Conservation (phyloP, 2,329 filamentous ascomycete species). For the Pleomassaria siparia region DNA sequence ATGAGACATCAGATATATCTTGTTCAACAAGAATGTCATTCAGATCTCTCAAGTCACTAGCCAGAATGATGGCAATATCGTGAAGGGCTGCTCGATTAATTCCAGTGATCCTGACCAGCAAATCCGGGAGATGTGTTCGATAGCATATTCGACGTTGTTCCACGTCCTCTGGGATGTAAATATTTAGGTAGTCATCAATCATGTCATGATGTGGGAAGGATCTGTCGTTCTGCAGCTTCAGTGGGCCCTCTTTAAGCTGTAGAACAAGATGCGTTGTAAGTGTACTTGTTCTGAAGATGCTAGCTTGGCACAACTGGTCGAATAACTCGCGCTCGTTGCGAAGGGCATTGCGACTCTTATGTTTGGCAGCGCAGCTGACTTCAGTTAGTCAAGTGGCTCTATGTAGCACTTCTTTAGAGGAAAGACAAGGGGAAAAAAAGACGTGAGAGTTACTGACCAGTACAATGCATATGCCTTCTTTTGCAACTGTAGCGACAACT, state of each 20-base stretch:
- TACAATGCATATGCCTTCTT: too few species aligned
- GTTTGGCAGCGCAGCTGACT: conserved; percentile 23
- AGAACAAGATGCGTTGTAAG: conserved; percentile 18
- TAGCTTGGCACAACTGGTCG: conserved; percentile 8
- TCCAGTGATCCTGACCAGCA: conserved; percentile 12
- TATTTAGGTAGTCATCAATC: conserved; percentile 7
- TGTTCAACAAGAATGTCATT: conserved; percentile 17
- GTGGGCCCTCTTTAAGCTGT: not conserved
- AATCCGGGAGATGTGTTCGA: conserved; percentile 17
- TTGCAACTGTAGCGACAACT: too few species aligned
- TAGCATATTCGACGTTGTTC: conserved; percentile 15
- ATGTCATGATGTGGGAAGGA: conserved; percentile 16
- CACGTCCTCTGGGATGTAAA: conserved; percentile 17
- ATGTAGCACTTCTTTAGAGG: too few species aligned
- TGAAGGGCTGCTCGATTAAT: conserved; percentile 5
- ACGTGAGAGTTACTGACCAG: too few species aligned
- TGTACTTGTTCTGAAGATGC: conserved; percentile 10
- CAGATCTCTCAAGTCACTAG: conserved; percentile 3
- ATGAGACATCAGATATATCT: conserved; percentile 18
- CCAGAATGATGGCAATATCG: conserved; percentile 16
- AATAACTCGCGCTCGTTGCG: conserved; percentile 13
- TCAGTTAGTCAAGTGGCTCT: conserved; percentile 10
- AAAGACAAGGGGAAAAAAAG: too few species aligned
- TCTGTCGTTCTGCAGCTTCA: conserved; percentile 16
- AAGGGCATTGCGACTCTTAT: conserved; percentile 23